A percentile compares a stretch with the other conserved stretches of the same genome.
phyloP scores from a whole-genome alignment of 208 protist species.

The Herpetomonas samuelpessoai region DNA sequence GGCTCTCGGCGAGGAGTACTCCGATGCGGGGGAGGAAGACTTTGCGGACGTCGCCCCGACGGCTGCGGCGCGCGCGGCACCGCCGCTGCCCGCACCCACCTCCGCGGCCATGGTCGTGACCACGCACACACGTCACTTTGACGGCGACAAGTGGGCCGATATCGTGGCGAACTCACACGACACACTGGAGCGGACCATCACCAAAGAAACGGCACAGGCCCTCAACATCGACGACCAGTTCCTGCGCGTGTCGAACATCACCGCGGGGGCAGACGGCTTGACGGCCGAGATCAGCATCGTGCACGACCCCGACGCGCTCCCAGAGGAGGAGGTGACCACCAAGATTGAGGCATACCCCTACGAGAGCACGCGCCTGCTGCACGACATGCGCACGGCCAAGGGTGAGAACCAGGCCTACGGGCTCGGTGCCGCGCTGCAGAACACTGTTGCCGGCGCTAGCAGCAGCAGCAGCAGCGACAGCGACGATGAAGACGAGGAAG shows the following conservation, averaged over 20 bases:
- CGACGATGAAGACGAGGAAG: slow-evolving; percentile 4
- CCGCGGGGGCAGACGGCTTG: slow-evolving; percentile 18
- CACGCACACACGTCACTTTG: slow-evolving; percentile 22
- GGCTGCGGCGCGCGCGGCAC: slow-evolving; percentile 1
- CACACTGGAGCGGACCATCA: slow-evolving; percentile 41
- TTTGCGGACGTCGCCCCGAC: slow-evolving; percentile 11
- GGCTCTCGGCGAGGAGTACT: slow-evolving; percentile 3
- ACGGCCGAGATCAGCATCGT: slow-evolving; percentile 30
- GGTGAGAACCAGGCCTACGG: not conserved
- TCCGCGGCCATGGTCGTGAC: slow-evolving; percentile 25
- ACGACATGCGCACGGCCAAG: slow-evolving; percentile 8
- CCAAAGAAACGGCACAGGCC: slow-evolving; percentile 37
- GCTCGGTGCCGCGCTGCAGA: not conserved
- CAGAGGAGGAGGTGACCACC: slow-evolving; percentile 16
- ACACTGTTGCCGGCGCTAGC: not conserved
- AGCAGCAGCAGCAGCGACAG: not conserved
- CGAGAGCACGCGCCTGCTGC: slow-evolving; percentile 24
- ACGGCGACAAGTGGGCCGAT: slow-evolving; percentile 25
- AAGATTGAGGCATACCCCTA: slow-evolving; percentile 26
- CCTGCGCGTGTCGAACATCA: slow-evolving; percentile 34
- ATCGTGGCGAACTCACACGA: slow-evolving; percentile 30
- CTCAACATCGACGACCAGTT: slow-evolving; percentile 26
- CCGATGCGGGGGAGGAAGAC: not conserved
- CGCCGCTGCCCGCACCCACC: slow-evolving; percentile 15
- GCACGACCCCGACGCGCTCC: slow-evolving; percentile 14